These are phyloP conservation scores for Aegilops umbellulata DNA, from an alignment of 176 grass and related monocot genomes.

Conservation along the genomic window DNA sequence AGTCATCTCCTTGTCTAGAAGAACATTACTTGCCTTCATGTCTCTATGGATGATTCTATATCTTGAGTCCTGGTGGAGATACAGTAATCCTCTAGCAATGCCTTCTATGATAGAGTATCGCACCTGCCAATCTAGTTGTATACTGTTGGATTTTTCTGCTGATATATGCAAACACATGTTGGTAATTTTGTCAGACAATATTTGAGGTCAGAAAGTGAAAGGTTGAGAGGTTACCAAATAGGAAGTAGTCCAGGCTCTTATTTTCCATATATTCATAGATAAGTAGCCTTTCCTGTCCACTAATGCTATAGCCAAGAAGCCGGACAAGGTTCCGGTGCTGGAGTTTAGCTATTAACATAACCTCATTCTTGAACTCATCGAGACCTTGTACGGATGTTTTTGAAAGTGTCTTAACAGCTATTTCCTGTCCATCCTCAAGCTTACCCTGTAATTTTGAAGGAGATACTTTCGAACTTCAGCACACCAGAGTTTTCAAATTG, in stretches of 20 bases:
- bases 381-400: slow-evolving; percentile 59
- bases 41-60: slow-evolving; percentile 83
- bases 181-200: neutral
- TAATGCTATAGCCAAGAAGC: slow-evolving; percentile 63
- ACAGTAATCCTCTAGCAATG: slow-evolving; percentile 63
- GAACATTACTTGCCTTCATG: slow-evolving; percentile 76
- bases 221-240: slow-evolving; percentile 46
- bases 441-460: slow-evolving; percentile 47
- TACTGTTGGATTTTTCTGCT: slow-evolving; percentile 49
- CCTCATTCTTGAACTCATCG: slow-evolving; percentile 78
- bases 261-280: slow-evolving; percentile 77
- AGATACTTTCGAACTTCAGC: neutral
- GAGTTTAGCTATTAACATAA: slow-evolving; percentile 58
- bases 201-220: slow-evolving; percentile 15
- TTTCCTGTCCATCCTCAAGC: slow-evolving; percentile 63
- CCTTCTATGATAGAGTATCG: slow-evolving; percentile 75
- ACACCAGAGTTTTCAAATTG: neutral
- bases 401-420: slow-evolving; percentile 79
- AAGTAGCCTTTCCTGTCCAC: slow-evolving; percentile 66
- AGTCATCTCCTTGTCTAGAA: slow-evolving; percentile 68
- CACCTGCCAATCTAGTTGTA: slow-evolving; percentile 52
- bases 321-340: slow-evolving; percentile 74
- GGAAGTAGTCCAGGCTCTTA: slow-evolving; percentile 67
- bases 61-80: slow-evolving; percentile 81
- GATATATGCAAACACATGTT: slow-evolving; percentile 4